Conservation (phyloP, 106 monocot genomes). For the Platanthera guangdongensis region DNA sequence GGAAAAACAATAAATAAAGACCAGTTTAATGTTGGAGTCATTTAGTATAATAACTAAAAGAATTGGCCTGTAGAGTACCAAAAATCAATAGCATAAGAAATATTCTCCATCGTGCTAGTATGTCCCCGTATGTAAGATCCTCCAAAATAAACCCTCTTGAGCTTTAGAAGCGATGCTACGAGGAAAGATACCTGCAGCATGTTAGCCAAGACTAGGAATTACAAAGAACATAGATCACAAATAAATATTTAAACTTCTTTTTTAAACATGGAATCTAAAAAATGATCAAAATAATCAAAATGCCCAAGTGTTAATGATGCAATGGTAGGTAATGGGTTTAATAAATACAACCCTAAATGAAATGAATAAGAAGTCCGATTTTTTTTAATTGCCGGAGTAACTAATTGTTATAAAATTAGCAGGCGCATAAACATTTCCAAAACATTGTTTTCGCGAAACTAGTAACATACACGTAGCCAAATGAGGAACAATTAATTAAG, state of each 20-base stretch:
- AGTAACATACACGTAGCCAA: no score
- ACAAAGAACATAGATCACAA: not conserved
- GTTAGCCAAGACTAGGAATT: not conserved
- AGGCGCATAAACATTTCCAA: no score
- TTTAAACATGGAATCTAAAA: not conserved
- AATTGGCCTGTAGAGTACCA: conserved; percentile 30
- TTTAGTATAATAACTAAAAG: not conserved
- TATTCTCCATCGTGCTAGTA: conserved; percentile 65
- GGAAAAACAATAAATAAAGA: not conserved
- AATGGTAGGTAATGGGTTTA: no score
- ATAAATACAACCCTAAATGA: no score
- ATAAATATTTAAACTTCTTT: not conserved
- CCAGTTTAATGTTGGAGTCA: not conserved
- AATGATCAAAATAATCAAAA: not conserved
- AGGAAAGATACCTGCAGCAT: conserved; percentile 43
- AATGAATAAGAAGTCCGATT: no score
- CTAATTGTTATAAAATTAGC: no score
- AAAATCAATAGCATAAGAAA: conserved; percentile 72
- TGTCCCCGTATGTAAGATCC: conserved; percentile 77
- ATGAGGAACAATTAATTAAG: no score
- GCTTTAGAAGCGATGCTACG: conserved; percentile 49
- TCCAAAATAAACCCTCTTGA: conserved; percentile 60
- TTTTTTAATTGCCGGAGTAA: no score
- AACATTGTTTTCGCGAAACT: no score
- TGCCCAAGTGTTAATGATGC: not conserved